Evolutionary conservation across 805 yeast species (phyloP), one percentile per base, ranked within the genome.

Genomic region (Wickerhamiella spandovensis): DNA sequence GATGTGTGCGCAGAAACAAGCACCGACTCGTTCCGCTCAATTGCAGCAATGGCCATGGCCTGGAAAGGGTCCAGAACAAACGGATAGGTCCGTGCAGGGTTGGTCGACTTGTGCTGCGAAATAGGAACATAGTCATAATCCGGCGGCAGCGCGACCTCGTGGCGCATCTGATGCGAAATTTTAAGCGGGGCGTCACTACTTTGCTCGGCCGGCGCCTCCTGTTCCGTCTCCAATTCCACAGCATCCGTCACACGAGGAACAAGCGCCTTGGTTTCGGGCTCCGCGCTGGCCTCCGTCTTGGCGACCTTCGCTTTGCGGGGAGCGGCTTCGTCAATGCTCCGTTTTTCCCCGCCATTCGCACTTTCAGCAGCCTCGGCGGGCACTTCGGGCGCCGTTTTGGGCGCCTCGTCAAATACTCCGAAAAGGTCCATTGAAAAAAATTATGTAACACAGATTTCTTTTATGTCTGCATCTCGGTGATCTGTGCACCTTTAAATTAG

Each of bases 1-100:
- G 96, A 88, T 0, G 97, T 89, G 61, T 88, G 97, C 9, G 99
- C 99, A 32, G 97, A 88, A 5, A 92, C 98, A 58, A 92, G 73
- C 22, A 92, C 99, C 1, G 95, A 83, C 68, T 90, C 97, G 58
- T 81, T 78, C 63, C 97, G 75, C 65, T 92, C 97, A 56, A 92
- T 92, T 69, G 97, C 90, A 10, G 95, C 88, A 55, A 92, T 82
- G 15, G 97, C 84, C 18, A 95, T 89, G 58, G 92, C 95, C 71
- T 92, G 99, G 74, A 92, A 92, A 28, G 98, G 97, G 75, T 92
- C 99, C 57, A 92, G 74, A 0, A 80, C 78, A 67, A 92, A 92
- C 0, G 97, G 97, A 60, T 92, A 92, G 0, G 83, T 79, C 58
- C 97, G 75, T 2, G 97, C 98, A 3, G 74, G 74, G 58, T 87